Conservation (phyloP, 2,329 filamentous ascomycete genomes). For the Penicillium sp. region DNA sequence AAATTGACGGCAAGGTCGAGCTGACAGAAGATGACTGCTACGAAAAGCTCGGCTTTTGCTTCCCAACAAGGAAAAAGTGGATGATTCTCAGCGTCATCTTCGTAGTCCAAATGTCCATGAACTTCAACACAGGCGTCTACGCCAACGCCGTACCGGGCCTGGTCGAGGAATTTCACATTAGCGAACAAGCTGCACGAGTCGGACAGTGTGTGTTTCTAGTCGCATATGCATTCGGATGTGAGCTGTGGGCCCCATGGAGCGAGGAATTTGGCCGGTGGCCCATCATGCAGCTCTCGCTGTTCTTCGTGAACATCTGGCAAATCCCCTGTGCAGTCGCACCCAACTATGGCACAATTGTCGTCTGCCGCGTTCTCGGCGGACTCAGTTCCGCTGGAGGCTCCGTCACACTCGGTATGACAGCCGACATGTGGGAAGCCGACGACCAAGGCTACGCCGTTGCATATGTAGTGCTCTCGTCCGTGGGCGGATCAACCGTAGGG, state of each 20-base stretch:
- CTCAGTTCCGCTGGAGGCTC: conserved; percentile 70
- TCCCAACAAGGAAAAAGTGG: conserved; percentile 66
- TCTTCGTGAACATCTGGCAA: conserved; percentile 76
- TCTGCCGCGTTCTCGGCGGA: conserved; percentile 66
- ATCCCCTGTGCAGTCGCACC: conserved; percentile 69
- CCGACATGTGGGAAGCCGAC: conserved; percentile 70
- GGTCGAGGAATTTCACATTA: conserved; percentile 64
- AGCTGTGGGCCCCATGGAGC: conserved; percentile 83
- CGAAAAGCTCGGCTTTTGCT: conserved; percentile 62
- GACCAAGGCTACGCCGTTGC: conserved; percentile 72
- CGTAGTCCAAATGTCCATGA: conserved; percentile 72
- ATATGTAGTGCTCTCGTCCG: conserved; percentile 74
- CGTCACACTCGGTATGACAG: conserved; percentile 72
- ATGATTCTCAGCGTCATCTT: conserved; percentile 69
- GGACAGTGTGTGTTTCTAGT: conserved; percentile 77
- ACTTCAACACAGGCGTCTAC: conserved; percentile 74
- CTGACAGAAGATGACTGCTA: conserved; percentile 59
- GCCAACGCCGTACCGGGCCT: conserved; percentile 69
- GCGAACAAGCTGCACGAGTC: conserved; percentile 64
- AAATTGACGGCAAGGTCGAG: conserved; percentile 20
- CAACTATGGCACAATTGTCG: conserved; percentile 68
- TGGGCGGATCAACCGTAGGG: conserved; percentile 67
- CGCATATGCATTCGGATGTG: conserved; percentile 79
- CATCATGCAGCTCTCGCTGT: conserved; percentile 69
- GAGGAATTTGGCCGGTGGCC: conserved; percentile 80